A percentile compares a stretch with the other conserved stretches of the same genome.
Evolutionary conservation across 352 stramenopile genomes (phyloP).

Genomic region (Blastocystis hominis): DNA sequence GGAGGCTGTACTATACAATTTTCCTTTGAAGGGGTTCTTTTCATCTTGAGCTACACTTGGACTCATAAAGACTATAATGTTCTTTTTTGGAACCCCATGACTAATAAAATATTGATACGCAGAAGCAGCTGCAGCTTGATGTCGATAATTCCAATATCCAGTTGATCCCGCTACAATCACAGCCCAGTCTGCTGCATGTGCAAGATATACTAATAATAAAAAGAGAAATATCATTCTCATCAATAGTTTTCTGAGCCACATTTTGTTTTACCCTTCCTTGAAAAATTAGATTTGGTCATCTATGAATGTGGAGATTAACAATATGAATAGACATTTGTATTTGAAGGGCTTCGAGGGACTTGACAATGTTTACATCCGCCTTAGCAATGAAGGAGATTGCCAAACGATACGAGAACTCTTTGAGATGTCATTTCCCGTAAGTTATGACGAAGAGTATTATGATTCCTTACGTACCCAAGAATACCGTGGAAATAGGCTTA

Average conservation of each 20-base stretch:
- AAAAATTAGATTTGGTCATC: not conserved
- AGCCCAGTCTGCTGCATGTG: slow-evolving; percentile 4
- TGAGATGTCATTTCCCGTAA: slow-evolving; percentile 22
- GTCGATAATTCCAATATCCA: slow-evolving; percentile 55
- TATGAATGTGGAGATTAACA: not conserved
- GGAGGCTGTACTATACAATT: not conserved
- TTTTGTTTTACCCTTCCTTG: not conserved
- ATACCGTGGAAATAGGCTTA: not conserved
- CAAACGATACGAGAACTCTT: not conserved
- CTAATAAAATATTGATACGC: slow-evolving; percentile 43
- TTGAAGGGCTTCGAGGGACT: not conserved
- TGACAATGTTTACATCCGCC: not conserved
- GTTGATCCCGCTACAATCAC: slow-evolving; percentile 42
- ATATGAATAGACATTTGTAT: not conserved
- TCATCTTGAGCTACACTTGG: not conserved
- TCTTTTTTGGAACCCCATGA: slow-evolving; percentile 11
- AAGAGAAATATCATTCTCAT: not conserved
- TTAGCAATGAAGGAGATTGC: not conserved
- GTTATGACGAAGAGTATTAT: not conserved
- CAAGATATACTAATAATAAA: not conserved
- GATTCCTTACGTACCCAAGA: not conserved
- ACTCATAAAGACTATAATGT: slow-evolving; percentile 48
- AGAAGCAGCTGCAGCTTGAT: slow-evolving; percentile 37
- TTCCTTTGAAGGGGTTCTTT: not conserved
- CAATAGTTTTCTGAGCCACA: not conserved